Conservation (phyloP, 2,329 filamentous ascomycete species). For the Pseudocercospora crystallina region DNA sequence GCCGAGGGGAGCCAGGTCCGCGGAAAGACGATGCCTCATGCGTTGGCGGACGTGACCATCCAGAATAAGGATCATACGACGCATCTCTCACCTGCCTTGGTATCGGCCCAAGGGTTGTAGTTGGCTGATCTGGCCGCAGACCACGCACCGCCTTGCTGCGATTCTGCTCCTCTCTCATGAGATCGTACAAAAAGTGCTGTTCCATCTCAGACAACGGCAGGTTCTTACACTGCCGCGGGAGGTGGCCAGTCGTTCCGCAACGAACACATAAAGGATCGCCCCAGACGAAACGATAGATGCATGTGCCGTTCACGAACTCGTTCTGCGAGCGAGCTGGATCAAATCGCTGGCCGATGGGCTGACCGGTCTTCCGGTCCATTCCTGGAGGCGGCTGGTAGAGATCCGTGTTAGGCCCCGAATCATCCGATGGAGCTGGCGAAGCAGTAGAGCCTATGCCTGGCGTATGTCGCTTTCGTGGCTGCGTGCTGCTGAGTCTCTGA, state of each 20-base stretch:
- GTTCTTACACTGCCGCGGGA: conserved; percentile 14
- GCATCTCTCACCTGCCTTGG: not conserved
- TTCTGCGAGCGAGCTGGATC: conserved; percentile 16
- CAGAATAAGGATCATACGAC: not conserved
- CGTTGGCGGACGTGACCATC: not conserved
- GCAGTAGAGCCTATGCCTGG: not conserved
- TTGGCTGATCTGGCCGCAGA: not conserved
- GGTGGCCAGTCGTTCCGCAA: conserved; percentile 21
- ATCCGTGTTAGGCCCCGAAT: not conserved
- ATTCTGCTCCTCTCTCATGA: conserved; percentile 16
- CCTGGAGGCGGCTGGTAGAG: conserved; percentile 1
- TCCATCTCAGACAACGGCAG: conserved; percentile 10
- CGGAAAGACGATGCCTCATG: not conserved
- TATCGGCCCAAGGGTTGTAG: conserved; percentile 1
- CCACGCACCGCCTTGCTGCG: conserved; percentile 17
- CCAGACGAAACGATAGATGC: conserved; percentile 20
- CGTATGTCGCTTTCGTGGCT: not conserved
- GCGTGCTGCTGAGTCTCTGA: not conserved
- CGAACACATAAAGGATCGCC: conserved; percentile 23
- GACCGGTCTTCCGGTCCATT: not conserved
- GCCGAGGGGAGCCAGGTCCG: too few species aligned
- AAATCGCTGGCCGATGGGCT: conserved; percentile 8
- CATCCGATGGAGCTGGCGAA: not conserved
- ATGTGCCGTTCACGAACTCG: conserved; percentile 20
- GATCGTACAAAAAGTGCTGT: conserved; percentile 14